A percentile compares a stretch with the other conserved stretches of the same genome.
Conservation (phyloP, 257 asterid genomes). For the Primulina eburnea region DNA sequence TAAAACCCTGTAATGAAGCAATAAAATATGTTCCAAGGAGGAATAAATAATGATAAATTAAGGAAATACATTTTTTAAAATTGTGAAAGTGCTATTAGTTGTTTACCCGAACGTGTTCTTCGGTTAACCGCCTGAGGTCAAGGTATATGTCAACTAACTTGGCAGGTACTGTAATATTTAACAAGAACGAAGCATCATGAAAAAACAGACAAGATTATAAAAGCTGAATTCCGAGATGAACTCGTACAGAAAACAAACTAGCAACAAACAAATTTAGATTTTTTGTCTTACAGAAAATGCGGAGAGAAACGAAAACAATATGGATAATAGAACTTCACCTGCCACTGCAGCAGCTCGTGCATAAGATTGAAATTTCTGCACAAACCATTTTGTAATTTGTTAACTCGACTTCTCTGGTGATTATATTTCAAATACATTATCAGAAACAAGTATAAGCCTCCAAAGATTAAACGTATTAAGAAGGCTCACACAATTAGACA, state of each 20-base stretch:
- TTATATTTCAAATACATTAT: conserved; percentile 10
- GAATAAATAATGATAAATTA: conserved; percentile 1
- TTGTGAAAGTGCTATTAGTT: conserved; percentile 21
- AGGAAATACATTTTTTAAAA: neutral
- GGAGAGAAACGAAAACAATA: neutral
- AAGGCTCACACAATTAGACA: neutral
- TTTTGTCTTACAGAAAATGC: conserved; percentile 7
- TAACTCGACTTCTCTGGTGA: neutral
- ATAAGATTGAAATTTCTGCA: conserved; percentile 66
- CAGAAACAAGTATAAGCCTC: neutral
- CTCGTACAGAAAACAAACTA: neutral
- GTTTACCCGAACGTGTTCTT: conserved; percentile 82
- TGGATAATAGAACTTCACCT: conserved; percentile 39
- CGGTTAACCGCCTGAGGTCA: conserved; percentile 68
- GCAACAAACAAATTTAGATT: neutral
- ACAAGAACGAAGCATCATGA: conserved; percentile 17
- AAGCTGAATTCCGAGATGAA: neutral
- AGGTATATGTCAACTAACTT: conserved; percentile 67
- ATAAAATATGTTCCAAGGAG: conserved; percentile 7
- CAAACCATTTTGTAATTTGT: conserved; percentile 20
- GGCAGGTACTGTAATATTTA: conserved; percentile 58
- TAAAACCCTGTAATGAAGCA: conserved; percentile 50
- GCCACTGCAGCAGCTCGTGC: conserved; percentile 56
- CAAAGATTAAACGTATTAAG: conserved; percentile 1
- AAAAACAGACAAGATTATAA: conserved; percentile 8